A percentile compares a stretch with the other conserved stretches of the same genome.
Conservation (phyloP, 2,329 filamentous ascomycete species). For the Calonectria ilicicola region DNA sequence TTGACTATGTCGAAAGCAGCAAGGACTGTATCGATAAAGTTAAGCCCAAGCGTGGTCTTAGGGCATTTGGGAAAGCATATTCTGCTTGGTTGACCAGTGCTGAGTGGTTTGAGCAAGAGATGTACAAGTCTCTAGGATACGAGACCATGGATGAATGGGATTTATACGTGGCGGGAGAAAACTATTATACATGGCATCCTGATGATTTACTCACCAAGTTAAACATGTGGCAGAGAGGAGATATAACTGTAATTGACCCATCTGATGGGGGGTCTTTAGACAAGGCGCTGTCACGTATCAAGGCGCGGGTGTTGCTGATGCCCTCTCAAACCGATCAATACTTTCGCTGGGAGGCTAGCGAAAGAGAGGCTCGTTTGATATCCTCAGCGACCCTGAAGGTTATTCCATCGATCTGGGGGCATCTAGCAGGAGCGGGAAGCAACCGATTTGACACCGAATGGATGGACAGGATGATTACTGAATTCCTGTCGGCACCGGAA, state of each 20-base stretch:
- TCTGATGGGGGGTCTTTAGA: constrained; percentile 52
- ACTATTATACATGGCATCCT: constrained; percentile 54
- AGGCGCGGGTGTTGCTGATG: constrained; percentile 71
- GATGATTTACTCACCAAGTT: constrained; percentile 56
- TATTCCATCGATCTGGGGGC: constrained; percentile 53
- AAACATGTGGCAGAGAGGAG: constrained; percentile 59
- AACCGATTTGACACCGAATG: constrained; percentile 45
- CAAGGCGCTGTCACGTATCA: constrained; percentile 68
- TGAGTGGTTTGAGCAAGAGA: constrained; percentile 57
- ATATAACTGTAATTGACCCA: constrained; percentile 43
- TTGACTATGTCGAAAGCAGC: constrained; percentile 53
- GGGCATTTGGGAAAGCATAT: constrained; percentile 59
- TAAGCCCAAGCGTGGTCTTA: constrained; percentile 44
- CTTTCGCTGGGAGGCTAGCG: constrained; percentile 61
- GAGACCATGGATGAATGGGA: constrained; percentile 53
- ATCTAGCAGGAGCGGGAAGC: constrained; percentile 49
- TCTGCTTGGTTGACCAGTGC: constrained; percentile 60
- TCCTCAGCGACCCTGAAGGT: constrained; percentile 44
- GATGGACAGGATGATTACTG: constrained; percentile 45
- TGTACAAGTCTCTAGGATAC: constrained; percentile 52
- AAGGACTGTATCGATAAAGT: constrained; percentile 42
- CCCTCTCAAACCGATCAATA: constrained; percentile 75
- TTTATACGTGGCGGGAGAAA: constrained; percentile 41
- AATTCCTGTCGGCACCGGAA: constrained; percentile 36
- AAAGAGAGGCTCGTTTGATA: constrained; percentile 46